These are phyloP conservation scores for Aspergillus funiculosus DNA, from an alignment of 495 filamentous ascomycete species.

Conservation along the genomic window DNA sequence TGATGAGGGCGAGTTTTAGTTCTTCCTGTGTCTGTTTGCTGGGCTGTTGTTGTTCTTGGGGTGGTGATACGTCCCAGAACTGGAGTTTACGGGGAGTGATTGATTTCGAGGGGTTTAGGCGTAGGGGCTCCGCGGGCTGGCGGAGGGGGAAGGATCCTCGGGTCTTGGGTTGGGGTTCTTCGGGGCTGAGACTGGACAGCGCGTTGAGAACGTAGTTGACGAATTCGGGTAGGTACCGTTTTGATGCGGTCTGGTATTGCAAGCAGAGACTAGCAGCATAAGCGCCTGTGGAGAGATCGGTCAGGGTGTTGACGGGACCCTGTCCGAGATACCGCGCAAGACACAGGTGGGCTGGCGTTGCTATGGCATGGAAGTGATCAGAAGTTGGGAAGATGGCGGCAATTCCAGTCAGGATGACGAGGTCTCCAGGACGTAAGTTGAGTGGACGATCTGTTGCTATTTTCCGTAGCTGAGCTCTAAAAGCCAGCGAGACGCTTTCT, in stretches of 20 bases:
- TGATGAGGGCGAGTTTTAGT: constrained; percentile 55
- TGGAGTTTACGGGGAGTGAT: constrained; percentile 29
- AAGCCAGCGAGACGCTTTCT: constrained; percentile 66
- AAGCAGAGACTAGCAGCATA: constrained; percentile 71
- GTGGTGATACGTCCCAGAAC: constrained; percentile 50
- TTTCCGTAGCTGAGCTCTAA: constrained; percentile 63
- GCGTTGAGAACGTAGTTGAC: constrained; percentile 75
- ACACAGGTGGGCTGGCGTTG: constrained; percentile 77
- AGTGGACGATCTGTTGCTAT: constrained; percentile 56
- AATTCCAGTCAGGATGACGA: constrained; percentile 75
- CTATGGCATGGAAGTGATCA: constrained; percentile 91
- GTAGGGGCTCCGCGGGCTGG: constrained; percentile 48
- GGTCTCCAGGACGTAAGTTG: constrained; percentile 63
- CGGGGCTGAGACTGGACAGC: constrained; percentile 60
- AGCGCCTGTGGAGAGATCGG: constrained; percentile 66
- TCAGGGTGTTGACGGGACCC: constrained; percentile 54
- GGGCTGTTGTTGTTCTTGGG: constrained; percentile 6
- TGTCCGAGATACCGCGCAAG: constrained; percentile 80
- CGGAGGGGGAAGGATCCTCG: constrained; percentile 59
- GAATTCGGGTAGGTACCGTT: constrained; percentile 82
- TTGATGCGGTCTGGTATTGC: constrained; percentile 73
- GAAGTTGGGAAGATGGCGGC: constrained; percentile 85
- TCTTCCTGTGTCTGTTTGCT: constrained; percentile 31
- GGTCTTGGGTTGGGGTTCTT: constrained; percentile 30
- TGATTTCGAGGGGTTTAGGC: constrained; percentile 32